Evolutionary conservation across 2,329 filamentous ascomycete genomes (phyloP).

Genomic region (Hyphodiscus sp.): DNA sequence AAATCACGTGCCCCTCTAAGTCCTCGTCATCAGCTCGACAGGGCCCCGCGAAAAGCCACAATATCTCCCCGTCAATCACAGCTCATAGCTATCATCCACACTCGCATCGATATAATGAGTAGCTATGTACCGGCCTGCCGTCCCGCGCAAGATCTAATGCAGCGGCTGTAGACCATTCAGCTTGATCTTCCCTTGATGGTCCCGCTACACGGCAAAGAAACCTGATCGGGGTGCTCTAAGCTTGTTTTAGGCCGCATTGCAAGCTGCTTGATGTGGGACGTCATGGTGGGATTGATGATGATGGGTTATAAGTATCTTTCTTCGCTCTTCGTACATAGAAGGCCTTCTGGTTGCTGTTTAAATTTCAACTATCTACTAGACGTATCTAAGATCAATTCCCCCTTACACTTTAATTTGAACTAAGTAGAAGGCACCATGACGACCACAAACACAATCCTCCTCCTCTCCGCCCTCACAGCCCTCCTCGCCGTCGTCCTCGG

Average conservation of each 20-base stretch:
- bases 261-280: background rate
- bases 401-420: too few species aligned
- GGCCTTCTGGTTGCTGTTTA: background rate
- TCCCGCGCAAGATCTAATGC: background rate
- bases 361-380: background rate
- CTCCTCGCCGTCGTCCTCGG: conserved; percentile 29
- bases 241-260: background rate
- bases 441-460: conserved; percentile 16
- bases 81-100: background rate
- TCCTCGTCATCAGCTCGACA: background rate
- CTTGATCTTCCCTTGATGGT: background rate
- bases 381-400: too few species aligned
- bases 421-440: too few species aligned
- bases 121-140: background rate
- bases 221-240: background rate
- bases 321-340: too few species aligned
- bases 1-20: background rate
- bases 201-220: background rate
- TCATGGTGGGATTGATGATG: background rate
- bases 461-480: conserved; percentile 28
- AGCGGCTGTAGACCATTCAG: background rate
- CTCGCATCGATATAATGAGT: background rate
- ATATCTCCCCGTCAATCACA: background rate
- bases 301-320: background rate
- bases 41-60: background rate